Evolutionary conservation across 1,139 yeast species (phyloP), one percentile per base, ranked within the genome.

Genomic region (Protomyces inundatus): DNA sequence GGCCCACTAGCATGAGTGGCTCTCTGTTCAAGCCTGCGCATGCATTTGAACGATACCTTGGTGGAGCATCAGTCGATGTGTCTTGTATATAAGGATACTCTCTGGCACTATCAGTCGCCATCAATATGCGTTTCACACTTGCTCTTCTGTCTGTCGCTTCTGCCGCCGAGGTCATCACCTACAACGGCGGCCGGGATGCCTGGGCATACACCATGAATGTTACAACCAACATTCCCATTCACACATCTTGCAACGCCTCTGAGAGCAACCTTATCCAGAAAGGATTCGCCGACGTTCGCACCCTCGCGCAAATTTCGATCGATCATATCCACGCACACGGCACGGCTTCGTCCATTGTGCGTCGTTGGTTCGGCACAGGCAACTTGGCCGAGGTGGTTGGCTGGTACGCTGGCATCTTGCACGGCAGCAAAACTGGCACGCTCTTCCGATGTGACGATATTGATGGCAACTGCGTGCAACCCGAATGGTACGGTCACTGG

Each of bases 381-480:
- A 34, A 50, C 4, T 12, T 16, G 2, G 54, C 54, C 30, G 36
- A 32, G 6, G 54, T 33, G 10, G 37, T 50, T 34, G 54, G 54
- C 3, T 33, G 37, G 37, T 50, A n/a, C 16, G 16, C 16, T 4
- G 7, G 16, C 12, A 30, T 30, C 53, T 12, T 32, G 37, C 16
- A 16, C 16, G 37, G 36, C 30, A 34, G 30, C 54, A 50, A 50
- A 32, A 12, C 35, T 14, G 54, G 37, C 9, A 16, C 23, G 3
- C 32, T 50, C 14, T 50, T 50, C 35, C 54, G 54, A 32, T 50
- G 54, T 35, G 54, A 50, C 54, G 14, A 50, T n/a, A 14, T 34
- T 12, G 54, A 50, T 34, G 16, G 16, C 54, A 50, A 50, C 35
- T 50, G 54, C 37, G 14, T 9, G 10, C 54, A 50, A n/a, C 23